Base-by-base conservation (phyloP, 2,329 filamentous ascomycete species). In the Neobulgaria alba region DNA sequence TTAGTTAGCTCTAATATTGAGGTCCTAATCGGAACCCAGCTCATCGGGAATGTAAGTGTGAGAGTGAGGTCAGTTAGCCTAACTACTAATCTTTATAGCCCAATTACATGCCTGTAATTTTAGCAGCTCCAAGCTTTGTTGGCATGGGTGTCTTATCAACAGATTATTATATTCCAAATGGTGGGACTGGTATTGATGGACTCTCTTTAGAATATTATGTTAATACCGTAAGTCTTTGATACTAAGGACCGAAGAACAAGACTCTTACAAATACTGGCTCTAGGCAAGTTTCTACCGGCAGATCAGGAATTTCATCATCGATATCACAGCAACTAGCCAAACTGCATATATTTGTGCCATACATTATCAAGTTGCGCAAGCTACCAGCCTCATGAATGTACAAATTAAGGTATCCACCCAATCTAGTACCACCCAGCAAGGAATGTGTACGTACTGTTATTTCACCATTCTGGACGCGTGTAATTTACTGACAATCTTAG, bases 391-490 rank as follows among this genome's bases (percentile, higher is more conserved):
- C n/a, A 3, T 16, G n/a, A 33, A 33, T 10, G n/a, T 33, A 4
- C 12, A 31, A 5, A 31, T 31, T n/a, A 5, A 5, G 5, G 12
- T n/a, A 12, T 4, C 29, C 4, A 31, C 29, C 5, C 4, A 12
- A 4, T 5, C 29, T n/a, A 15, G 29, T 4, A 31, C 4, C 16
- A 31, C 29, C 12, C 26, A 31, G 19, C 26, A 31, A 17, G 32
- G 23, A 41, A 20, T 41, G 5, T 33, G 30, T 19, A 68, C 79
- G 23, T 29, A 8, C n/a, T 8, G 8, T n/a, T 29, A 29, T 29
- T 8, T 29, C n/a, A 8, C 8, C 23, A 8, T 29, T 29, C n/a
- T 29, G 8, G n/a, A 29, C 23, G 8, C n/a, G 23, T 8, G 8
- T 29, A 8, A n/a, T 29, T 29, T 8, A 8, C 23, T 29, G 23